Evolutionary conservation across 208 protist genomes (phyloP).

Genomic region (Leishmania turanica): DNA sequence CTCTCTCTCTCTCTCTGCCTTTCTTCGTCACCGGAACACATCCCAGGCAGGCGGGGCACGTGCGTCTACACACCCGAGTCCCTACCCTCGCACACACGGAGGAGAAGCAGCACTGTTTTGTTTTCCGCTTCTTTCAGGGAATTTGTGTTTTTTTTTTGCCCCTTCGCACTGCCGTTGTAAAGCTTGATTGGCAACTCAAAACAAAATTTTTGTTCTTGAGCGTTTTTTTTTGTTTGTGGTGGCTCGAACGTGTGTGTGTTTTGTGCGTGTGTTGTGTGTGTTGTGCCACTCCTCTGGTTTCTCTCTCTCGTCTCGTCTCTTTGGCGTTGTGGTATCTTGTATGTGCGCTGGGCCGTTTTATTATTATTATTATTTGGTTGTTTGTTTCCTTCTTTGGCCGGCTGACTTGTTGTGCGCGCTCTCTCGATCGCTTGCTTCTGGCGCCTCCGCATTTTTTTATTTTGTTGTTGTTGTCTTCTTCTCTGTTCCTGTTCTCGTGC

Average conservation of each 20-base stretch:
- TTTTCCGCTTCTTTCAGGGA: background rate
- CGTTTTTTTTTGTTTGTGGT: no score
- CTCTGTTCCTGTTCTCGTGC: background rate
- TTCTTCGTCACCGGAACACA: background rate
- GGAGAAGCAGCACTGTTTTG: background rate
- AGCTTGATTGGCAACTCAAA: no score
- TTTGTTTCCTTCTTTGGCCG: background rate
- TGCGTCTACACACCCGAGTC: background rate
- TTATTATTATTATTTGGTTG: background rate
- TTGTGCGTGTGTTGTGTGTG: no score
- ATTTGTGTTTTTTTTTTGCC: no score
- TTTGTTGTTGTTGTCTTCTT: no score
- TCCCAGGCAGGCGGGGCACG: background rate
- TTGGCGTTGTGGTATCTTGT: background rate
- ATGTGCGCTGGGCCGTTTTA: background rate
- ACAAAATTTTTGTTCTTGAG: no score
- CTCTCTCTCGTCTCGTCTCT: background rate
- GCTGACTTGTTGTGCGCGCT: no score
- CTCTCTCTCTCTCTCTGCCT: background rate
- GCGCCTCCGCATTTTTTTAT: no score
- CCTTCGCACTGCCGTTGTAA: no score
- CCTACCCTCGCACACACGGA: background rate
- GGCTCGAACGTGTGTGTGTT: no score
- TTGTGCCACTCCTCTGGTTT: background rate
- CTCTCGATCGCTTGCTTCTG: no score